Percentiles rank a stretch among this genome's conserved stretches.
These are phyloP conservation scores for Fusarium kyushuense DNA, from an alignment of 2,329 filamentous ascomycete genomes.

Conservation along the genomic window DNA sequence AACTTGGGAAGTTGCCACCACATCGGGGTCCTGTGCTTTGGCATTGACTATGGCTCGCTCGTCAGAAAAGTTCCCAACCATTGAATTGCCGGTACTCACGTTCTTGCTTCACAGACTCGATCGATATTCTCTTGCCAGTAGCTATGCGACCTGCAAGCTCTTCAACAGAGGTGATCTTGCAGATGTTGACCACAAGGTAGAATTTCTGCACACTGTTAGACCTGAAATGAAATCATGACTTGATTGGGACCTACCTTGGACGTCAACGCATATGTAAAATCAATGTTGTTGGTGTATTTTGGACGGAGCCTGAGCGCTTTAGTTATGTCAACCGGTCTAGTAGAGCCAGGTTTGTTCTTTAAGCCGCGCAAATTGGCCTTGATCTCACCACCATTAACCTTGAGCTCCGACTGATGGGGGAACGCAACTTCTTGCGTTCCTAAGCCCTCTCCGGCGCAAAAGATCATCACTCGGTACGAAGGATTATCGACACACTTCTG, in stretches of 20 bases:
- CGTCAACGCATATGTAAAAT: conserved; percentile 93
- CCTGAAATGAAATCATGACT: conserved; percentile 20
- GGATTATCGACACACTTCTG: conserved; percentile 69
- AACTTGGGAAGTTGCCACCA: conserved; percentile 87
- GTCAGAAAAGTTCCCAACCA: conserved; percentile 36
- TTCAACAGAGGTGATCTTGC: conserved; percentile 77
- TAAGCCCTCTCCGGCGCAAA: conserved; percentile 76
- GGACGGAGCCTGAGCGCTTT: conserved; percentile 76
- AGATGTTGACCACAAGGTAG: conserved; percentile 79
- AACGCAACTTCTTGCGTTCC: conserved; percentile 84
- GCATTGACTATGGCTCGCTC: conserved; percentile 71
- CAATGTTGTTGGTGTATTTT: conserved; percentile 79
- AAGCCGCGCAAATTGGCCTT: conserved; percentile 94
- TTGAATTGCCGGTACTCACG: conserved; percentile 66
- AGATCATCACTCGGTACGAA: conserved; percentile 81
- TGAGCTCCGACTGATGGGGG: conserved; percentile 91
- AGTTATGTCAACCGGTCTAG: conserved; percentile 92
- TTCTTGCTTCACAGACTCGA: conserved; percentile 84
- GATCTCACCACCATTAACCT: conserved; percentile 87
- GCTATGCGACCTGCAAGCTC: conserved; percentile 77
- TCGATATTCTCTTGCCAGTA: conserved; percentile 77
- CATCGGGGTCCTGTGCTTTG: conserved; percentile 87
- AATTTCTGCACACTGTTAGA: conserved; percentile 68
- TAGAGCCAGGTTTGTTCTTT: conserved; percentile 96
- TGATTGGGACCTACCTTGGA: conserved; percentile 72